Percentiles rank a stretch among this genome's conserved stretches.
Evolutionary conservation across 139 green algal species (phyloP).

Genomic region (Chlamydomonas applanata): DNA sequence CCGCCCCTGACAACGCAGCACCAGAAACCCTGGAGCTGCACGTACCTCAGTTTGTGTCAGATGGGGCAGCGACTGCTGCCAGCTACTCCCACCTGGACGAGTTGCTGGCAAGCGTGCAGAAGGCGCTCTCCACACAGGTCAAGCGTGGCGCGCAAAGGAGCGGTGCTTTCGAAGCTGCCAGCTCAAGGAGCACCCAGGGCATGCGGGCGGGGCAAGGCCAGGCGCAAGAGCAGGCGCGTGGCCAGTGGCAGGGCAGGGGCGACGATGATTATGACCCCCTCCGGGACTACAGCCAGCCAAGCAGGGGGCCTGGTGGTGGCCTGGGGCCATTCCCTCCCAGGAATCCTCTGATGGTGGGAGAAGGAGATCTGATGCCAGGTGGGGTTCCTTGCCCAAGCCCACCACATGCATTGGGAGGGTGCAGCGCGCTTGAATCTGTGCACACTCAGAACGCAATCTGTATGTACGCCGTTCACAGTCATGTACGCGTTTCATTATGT

Average conservation of each 20-base stretch:
- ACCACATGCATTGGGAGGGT: too few relatives aligned
- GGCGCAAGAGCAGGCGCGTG: background rate
- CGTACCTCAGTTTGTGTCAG: background rate
- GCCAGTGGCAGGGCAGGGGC: too few relatives aligned
- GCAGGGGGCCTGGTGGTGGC: background rate
- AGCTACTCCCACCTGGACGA: slow-evolving; percentile 11
- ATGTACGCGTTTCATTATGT: too few relatives aligned
- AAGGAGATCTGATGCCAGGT: slow-evolving; percentile 20
- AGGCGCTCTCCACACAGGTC: background rate
- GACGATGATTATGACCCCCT: background rate
- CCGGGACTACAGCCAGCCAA: background rate
- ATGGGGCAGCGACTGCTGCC: background rate
- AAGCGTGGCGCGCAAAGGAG: background rate
- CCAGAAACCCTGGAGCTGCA: slow-evolving; percentile 22
- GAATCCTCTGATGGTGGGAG: slow-evolving; percentile 7
- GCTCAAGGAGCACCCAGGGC: too few relatives aligned
- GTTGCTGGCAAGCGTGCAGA: background rate
- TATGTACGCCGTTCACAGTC: too few relatives aligned
- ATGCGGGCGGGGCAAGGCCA: too few relatives aligned
- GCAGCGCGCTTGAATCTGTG: too few relatives aligned
- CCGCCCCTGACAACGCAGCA: background rate
- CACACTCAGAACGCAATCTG: too few relatives aligned
- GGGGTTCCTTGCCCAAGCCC: too few relatives aligned
- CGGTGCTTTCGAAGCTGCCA: too few relatives aligned
- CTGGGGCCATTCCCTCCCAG: background rate